Conservation (phyloP, 148 eudicot genomes). For the Fagopyrum tataricum region DNA sequence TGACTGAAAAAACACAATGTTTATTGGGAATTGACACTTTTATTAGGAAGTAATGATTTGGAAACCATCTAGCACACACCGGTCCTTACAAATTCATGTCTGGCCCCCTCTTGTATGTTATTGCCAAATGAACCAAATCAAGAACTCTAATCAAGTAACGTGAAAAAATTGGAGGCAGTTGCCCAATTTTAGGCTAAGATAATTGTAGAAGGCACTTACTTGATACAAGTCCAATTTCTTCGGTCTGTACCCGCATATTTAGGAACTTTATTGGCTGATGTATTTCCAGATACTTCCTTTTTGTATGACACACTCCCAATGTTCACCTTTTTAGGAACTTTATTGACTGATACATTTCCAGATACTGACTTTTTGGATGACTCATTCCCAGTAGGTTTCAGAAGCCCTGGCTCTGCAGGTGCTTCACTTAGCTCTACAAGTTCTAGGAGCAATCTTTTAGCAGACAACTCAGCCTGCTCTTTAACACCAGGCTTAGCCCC, state of each 20-base stretch:
- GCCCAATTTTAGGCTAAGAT: background rate
- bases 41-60: background rate
- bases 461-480: slow-evolving; percentile 47
- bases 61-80: background rate
- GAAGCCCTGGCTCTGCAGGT: slow-evolving; percentile 29
- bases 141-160: background rate
- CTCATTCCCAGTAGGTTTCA: slow-evolving; percentile 24
- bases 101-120: background rate
- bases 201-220: slow-evolving; percentile 2
- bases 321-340: slow-evolving; percentile 27
- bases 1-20: background rate
- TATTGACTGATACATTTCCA: slow-evolving; percentile 21
- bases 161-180: background rate
- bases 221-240: background rate
- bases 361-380: slow-evolving; percentile 25
- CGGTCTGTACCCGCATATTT: slow-evolving; percentile 31
- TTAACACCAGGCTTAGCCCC: slow-evolving; percentile 35
- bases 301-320: slow-evolving; percentile 18
- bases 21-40: background rate
- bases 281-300: slow-evolving; percentile 30
- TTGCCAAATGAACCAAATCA: background rate
- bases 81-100: background rate
- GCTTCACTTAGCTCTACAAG: slow-evolving; percentile 52
- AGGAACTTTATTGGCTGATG: slow-evolving; percentile 16
- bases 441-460: slow-evolving; percentile 61